Evolutionary conservation across 2,329 filamentous ascomycete species (phyloP), one percentile per base, ranked within the genome.

Genomic region (Chrysosporium keratinophilum): DNA sequence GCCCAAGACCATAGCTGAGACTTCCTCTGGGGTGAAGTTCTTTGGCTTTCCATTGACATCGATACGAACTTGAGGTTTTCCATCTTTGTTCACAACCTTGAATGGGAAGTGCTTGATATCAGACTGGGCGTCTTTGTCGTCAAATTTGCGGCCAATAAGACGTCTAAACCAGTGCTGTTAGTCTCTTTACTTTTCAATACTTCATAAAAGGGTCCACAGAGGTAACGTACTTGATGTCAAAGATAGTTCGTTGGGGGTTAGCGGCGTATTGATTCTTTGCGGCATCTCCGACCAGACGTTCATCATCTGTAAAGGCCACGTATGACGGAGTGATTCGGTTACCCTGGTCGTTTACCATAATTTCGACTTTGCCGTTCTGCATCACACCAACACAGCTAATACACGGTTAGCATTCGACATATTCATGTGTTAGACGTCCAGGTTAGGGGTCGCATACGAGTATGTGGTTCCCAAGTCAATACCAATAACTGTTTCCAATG

Each of bases 41-140:
- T 80, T 82, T 61, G 79, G 71, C 59, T 71, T 65, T 61, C 78
- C 74, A 70, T 74, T 67, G 54, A 84, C 80, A 46, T 82, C 78
- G 59, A 84, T 80, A 61, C 85, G 79, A 68, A 98, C 83, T 62
- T 83, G 76, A 60, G 93, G 93, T 78, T 96, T 95, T 70, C 84
- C 89, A 73, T 86, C 82, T 79, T 93, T 90, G 79, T 86, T 80
- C 67, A 88, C 69, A 58, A 98, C 87, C 77, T 88, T 88, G 85
- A 91, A 98, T 67, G 93, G 91, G 81, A 95, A 96, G 79, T 96
- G 87, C 87, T 98, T 97, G 69, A 93, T 81, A 69, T 98, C 93
- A 69, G 78, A 80, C 77, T 96, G 90, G 62, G 96, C 84, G 60
- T 94, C 87, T 77, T 85, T 87, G 71, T 93, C 87, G 49, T 76